phyloP scores from a whole-genome alignment of 495 filamentous ascomycete species.

The Aspergillus panamensis region DNA sequence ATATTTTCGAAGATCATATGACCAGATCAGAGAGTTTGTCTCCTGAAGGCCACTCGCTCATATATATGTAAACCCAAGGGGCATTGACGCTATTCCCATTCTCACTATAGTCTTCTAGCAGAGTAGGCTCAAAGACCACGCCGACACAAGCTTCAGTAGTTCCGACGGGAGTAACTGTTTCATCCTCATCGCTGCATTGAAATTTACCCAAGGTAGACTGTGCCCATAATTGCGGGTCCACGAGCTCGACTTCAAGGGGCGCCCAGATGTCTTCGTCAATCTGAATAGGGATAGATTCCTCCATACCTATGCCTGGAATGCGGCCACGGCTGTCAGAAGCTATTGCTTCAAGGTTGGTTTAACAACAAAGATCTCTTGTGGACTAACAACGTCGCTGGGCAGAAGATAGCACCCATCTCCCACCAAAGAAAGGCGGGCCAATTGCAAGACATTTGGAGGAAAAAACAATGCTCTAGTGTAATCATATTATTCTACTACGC shows the following conservation, averaged over 20 bases:
- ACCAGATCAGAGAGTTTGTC: neutral
- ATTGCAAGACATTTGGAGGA: no score
- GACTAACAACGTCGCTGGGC: no score
- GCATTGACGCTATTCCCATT: neutral
- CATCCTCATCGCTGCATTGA: neutral
- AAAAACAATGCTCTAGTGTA: neutral
- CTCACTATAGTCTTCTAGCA: neutral
- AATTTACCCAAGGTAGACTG: neutral
- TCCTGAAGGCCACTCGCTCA: neutral
- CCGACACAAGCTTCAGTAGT: neutral
- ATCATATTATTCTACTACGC: no score
- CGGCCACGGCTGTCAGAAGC: no score
- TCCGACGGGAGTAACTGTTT: neutral
- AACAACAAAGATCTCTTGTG: no score
- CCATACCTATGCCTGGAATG: neutral
- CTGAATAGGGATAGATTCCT: neutral
- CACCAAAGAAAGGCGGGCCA: no score
- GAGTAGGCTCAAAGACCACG: neutral
- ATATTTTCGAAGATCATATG: neutral
- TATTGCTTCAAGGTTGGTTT: no score
- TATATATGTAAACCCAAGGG: neutral
- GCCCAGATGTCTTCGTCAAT: neutral
- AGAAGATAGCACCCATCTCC: neutral
- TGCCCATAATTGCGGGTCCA: neutral
- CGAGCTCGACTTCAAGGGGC: neutral